A percentile compares a stretch with the other conserved stretches of the same genome.
Evolutionary conservation across 306 rosid genomes (phyloP).

Genomic region (Malus asiatica): DNA sequence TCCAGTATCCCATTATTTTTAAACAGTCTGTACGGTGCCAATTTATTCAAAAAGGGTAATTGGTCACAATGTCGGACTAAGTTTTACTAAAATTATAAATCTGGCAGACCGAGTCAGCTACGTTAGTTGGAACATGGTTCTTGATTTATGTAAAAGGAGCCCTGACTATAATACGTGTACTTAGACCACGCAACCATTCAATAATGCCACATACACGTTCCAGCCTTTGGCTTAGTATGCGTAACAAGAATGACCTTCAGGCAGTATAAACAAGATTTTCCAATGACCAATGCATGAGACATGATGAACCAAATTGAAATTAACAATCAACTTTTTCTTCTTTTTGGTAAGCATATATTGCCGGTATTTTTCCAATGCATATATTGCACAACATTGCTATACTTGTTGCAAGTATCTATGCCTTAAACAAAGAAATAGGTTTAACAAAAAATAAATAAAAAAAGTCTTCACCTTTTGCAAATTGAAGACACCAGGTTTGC

Average conservation of each 20-base stretch:
- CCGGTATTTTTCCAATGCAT: not conserved
- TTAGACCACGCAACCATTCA: not conserved
- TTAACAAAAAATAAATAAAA: constrained; percentile 17
- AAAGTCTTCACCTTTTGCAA: constrained; percentile 64
- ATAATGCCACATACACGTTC: not conserved
- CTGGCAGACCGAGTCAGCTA: not conserved
- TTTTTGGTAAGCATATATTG: not conserved
- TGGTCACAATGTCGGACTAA: not conserved
- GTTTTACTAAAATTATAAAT: not conserved
- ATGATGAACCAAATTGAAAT: not conserved
- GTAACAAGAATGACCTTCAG: not conserved
- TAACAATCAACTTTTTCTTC: not conserved
- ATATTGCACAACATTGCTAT: not conserved
- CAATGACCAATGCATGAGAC: not conserved
- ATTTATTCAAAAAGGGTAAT: not conserved
- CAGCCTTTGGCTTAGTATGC: not conserved
- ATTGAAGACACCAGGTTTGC: constrained; percentile 71
- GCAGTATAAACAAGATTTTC: not conserved
- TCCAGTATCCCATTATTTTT: not conserved
- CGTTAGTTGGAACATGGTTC: not conserved
- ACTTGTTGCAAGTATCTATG: not conserved
- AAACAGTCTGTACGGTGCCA: not conserved
- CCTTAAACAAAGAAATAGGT: constrained; percentile 1
- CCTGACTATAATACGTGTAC: not conserved
- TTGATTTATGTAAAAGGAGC: not conserved